phyloP scores from a whole-genome alignment of 75 land plant genomes.

The Sequoia sempervirens region DNA sequence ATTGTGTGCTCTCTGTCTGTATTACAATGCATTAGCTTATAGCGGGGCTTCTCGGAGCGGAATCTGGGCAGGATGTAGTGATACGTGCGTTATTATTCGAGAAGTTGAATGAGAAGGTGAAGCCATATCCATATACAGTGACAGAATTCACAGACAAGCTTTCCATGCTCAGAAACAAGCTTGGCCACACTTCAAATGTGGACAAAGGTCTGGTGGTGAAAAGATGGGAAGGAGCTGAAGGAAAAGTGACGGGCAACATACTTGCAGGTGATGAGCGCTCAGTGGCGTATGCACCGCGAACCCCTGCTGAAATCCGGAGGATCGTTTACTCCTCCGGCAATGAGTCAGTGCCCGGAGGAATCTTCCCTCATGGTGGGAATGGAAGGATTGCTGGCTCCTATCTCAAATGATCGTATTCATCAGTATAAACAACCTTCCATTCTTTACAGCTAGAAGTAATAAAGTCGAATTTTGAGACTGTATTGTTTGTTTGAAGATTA shows the following conservation, averaged over 20 bases:
- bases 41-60: conserved; percentile 58
- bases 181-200: conserved; percentile 12
- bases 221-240: conserved; percentile 36
- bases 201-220: conserved; percentile 72
- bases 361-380: background rate
- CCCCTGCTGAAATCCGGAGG: conserved; percentile 51
- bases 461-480: too few species aligned
- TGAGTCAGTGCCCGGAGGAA: background rate
- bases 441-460: too few species aligned
- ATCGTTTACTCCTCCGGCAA: conserved; percentile 59
- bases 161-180: conserved; percentile 47
- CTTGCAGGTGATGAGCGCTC: conserved; percentile 47
- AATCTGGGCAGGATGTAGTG: conserved; percentile 83
- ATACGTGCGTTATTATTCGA: conserved; percentile 54
- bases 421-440: too few species aligned
- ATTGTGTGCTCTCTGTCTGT: too few species aligned
- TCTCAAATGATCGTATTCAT: too few species aligned
- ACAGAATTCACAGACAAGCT: conserved; percentile 53
- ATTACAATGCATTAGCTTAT: background rate
- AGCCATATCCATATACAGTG: conserved; percentile 28
- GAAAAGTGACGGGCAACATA: conserved; percentile 34
- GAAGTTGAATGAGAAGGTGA: conserved; percentile 15
- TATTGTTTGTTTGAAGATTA: too few species aligned
- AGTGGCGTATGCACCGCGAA: conserved; percentile 48
- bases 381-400: background rate